Conservation (phyloP, 2,329 filamentous ascomycete species). For the Leptographium procerum region DNA sequence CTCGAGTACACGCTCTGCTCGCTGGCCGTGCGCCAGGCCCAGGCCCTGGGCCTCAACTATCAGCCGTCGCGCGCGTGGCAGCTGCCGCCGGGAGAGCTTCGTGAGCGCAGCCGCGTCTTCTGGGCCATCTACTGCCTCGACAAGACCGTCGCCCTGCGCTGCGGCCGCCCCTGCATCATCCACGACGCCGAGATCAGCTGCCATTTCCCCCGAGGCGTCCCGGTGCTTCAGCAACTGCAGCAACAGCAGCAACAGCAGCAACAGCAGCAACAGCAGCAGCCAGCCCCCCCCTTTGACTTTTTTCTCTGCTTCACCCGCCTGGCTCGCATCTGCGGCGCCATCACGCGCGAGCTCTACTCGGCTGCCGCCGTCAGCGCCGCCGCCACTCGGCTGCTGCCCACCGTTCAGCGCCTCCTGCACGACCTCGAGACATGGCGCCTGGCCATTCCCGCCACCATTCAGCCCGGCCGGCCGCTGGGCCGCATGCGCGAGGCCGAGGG, state of each 20-base stretch:
- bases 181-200: constrained; percentile 3
- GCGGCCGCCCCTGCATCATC: not conserved
- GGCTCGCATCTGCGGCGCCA: constrained; percentile 2
- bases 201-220: not conserved
- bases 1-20: constrained; percentile 8
- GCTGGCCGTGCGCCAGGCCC: constrained; percentile 3
- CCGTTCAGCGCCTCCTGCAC: not conserved
- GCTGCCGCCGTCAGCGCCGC: not conserved
- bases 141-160: constrained; percentile 5
- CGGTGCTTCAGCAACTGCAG: not conserved
- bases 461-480: not conserved
- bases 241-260: no score
- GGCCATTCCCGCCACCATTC: not conserved
- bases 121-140: constrained; percentile 5
- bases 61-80: constrained; percentile 1
- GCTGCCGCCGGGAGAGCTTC: not conserved
- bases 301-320: constrained; percentile 3
- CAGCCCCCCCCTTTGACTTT: not conserved
- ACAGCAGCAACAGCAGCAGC: no score
- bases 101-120: constrained; percentile 6
- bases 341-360: constrained; percentile 2
- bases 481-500: not conserved
- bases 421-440: not conserved
- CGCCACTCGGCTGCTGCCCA: not conserved
- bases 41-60: constrained; percentile 3